A percentile compares a stretch with the other conserved stretches of the same genome.
Evolutionary conservation across 257 asterid species (phyloP).

Genomic region (Solanum chaucha): DNA sequence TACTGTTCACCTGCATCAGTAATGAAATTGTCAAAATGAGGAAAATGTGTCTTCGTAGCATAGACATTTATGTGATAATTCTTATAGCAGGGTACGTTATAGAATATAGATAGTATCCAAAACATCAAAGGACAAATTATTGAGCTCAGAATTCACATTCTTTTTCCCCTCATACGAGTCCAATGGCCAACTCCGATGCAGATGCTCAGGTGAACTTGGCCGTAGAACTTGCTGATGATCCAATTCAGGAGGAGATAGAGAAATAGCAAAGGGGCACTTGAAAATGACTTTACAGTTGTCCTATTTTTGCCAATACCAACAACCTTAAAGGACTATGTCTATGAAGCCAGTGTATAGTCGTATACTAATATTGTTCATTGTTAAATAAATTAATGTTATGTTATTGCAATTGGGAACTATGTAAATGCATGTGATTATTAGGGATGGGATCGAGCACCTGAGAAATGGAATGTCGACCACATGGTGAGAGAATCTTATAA

Average conservation of each 20-base stretch:
- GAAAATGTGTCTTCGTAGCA: neutral
- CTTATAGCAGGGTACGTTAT: neutral
- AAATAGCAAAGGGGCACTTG: constrained; percentile 15
- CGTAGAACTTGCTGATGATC: constrained; percentile 70
- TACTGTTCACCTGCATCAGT: neutral
- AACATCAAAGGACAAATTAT: neutral
- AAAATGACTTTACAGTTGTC: neutral
- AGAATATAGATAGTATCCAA: neutral
- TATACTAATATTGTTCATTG: neutral
- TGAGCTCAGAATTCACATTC: neutral
- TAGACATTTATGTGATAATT: neutral
- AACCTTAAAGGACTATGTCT: neutral
- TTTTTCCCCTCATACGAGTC: neutral
- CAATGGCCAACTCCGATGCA: constrained; percentile 60
- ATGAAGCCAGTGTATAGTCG: neutral
- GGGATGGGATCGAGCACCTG: neutral
- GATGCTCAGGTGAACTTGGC: constrained; percentile 89
- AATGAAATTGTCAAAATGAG: neutral
- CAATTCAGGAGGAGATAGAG: constrained; percentile 56
- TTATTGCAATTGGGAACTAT: neutral
- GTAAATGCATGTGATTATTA: neutral
- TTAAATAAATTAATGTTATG: neutral
- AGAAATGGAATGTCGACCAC: neutral
- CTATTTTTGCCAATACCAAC: neutral
- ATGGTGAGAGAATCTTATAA: neutral